A percentile compares a stretch with the other conserved stretches of the same genome.
phyloP scores from a whole-genome alignment of 495 filamentous ascomycete species.

The Corynascus novoguineensis region DNA sequence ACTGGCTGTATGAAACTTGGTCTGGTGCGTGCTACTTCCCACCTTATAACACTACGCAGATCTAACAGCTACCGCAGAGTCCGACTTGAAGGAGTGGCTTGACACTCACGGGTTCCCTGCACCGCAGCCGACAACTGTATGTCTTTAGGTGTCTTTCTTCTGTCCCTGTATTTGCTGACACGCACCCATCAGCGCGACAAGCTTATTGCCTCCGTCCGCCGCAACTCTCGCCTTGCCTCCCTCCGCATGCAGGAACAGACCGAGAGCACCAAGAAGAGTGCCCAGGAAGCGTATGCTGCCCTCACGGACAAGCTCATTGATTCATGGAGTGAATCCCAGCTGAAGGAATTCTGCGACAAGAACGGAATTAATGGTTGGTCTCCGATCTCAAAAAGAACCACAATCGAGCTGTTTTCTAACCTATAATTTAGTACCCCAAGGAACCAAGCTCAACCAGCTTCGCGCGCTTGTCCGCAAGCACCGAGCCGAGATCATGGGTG shows the following conservation, averaged over 20 bases:
- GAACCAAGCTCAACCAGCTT: slow-evolving; percentile 82
- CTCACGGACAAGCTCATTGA: slow-evolving; percentile 80
- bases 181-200: slow-evolving; percentile 59
- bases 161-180: too few relatives aligned
- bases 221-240: slow-evolving; percentile 77
- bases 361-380: slow-evolving; percentile 59
- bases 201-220: slow-evolving; percentile 81
- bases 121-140: slow-evolving; percentile 68
- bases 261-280: slow-evolving; percentile 59
- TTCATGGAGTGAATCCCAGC: slow-evolving; percentile 77
- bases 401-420: too few relatives aligned
- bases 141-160: too few relatives aligned
- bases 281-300: slow-evolving; percentile 60
- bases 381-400: too few relatives aligned
- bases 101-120: slow-evolving; percentile 84
- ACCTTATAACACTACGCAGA: not conserved
- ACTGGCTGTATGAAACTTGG: slow-evolving; percentile 93
- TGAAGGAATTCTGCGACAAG: slow-evolving; percentile 91
- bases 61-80: slow-evolving; percentile 48
- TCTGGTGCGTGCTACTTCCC: slow-evolving; percentile 45
- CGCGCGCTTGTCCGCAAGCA: slow-evolving; percentile 87
- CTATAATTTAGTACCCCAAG: slow-evolving; percentile 86
- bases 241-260: slow-evolving; percentile 55
- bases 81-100: slow-evolving; percentile 65
- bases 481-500: slow-evolving; percentile 65